Percentiles rank a stretch among this genome's conserved stretches.
These are phyloP conservation scores for Daphne laureola DNA, from an alignment of 441 rosid genomes.

Conservation along the genomic window DNA sequence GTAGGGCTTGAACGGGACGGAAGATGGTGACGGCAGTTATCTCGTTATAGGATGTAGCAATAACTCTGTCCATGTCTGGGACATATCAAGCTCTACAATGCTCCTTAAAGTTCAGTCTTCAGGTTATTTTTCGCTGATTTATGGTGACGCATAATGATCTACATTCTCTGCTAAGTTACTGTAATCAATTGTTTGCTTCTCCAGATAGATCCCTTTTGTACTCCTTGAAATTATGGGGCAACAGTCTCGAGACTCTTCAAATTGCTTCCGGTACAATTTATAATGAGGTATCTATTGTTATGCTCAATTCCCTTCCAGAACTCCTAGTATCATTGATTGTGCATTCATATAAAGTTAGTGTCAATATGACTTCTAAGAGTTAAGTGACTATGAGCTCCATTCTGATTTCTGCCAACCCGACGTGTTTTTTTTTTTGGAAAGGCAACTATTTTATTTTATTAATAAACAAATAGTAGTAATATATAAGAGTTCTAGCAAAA, in stretches of 20 bases:
- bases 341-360: too few species aligned
- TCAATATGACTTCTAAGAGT: too few species aligned
- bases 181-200: constrained; percentile 6
- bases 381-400: too few species aligned
- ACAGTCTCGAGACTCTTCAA: constrained; percentile 48
- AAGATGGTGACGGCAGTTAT: constrained; percentile 25
- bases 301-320: neutral
- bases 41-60: constrained; percentile 85
- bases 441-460: too few species aligned
- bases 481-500: too few species aligned
- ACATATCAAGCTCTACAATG: constrained; percentile 34
- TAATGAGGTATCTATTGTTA: constrained; percentile 56
- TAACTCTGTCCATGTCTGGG: constrained; percentile 73
- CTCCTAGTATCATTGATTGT: too few species aligned
- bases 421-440: too few species aligned
- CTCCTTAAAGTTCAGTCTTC: constrained; percentile 68
- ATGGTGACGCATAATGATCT: neutral
- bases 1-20: constrained; percentile 25
- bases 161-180: neutral
- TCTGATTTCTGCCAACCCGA: too few species aligned
- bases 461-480: too few species aligned
- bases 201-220: constrained; percentile 81
- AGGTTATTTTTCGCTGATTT: constrained; percentile 34
- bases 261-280: constrained; percentile 88
- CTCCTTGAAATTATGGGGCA: constrained; percentile 87